Percentiles rank a stretch among this genome's conserved stretches.
phyloP scores from a whole-genome alignment of 2,329 filamentous ascomycete genomes.

The Botrytis squamosa region DNA sequence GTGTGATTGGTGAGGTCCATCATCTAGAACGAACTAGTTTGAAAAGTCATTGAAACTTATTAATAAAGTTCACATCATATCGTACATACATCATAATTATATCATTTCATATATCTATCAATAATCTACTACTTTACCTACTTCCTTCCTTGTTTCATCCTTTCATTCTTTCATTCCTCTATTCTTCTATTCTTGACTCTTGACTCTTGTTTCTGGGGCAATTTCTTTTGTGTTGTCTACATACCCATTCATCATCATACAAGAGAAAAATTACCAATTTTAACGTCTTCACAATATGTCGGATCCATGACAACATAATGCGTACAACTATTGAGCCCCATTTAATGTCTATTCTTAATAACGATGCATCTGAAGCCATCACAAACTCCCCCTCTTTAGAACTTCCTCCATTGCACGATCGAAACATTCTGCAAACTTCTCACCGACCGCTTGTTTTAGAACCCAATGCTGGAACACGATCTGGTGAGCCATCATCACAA shows the following conservation, averaged over 20 bases:
- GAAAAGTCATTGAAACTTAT: not conserved
- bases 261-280: not conserved
- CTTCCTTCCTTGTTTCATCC: not conserved
- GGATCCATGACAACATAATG: conserved; percentile 27
- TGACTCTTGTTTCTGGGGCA: not conserved
- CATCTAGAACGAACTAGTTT: not conserved
- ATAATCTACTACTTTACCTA: not conserved
- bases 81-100: not conserved
- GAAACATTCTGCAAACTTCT: conserved; percentile 46
- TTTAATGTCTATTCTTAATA: conserved; percentile 64
- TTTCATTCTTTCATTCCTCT: not conserved
- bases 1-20: not conserved
- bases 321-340: conserved; percentile 61
- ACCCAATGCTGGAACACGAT: conserved; percentile 44
- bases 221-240: not conserved
- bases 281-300: conserved; percentile 14
- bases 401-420: conserved; percentile 54
- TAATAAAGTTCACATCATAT: not conserved
- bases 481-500: conserved; percentile 29
- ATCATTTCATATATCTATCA: not conserved
- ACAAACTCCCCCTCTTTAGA: conserved; percentile 45
- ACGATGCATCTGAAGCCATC: conserved; percentile 44
- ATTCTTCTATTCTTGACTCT: not conserved
- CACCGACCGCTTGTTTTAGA: conserved; percentile 51
- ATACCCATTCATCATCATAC: not conserved